These are phyloP conservation scores for Oehlia diaphana DNA, from an alignment of 192 early-diverging fungal species.

Conservation along the genomic window DNA sequence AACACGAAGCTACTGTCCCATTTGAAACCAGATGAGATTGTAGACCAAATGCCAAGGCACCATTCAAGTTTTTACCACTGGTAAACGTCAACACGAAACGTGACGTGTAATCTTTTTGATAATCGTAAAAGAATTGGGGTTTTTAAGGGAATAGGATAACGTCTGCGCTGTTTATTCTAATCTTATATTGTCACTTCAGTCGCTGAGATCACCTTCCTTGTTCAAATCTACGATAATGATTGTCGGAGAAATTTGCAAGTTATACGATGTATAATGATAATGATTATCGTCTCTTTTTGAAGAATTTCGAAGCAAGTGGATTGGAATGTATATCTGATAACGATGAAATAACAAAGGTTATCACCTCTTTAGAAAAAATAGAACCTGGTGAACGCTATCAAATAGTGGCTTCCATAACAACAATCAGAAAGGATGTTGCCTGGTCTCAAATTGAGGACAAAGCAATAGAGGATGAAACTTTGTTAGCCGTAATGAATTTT, in stretches of 20 bases:
- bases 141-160: too few species aligned
- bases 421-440: too few species aligned
- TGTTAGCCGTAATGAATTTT: background rate
- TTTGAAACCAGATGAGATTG: background rate
- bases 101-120: background rate
- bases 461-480: background rate
- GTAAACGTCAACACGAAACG: conserved; percentile 3
- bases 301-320: background rate
- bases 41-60: background rate
- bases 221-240: background rate
- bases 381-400: background rate
- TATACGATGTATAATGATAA: too few species aligned
- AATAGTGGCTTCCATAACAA: background rate
- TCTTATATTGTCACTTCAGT: background rate
- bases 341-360: background rate
- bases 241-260: background rate
- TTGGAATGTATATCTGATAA: background rate
- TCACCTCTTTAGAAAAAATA: background rate
- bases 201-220: background rate
- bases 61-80: background rate
- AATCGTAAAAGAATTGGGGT: background rate
- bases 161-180: too few species aligned
- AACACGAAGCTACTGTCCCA: background rate
- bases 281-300: too few species aligned
- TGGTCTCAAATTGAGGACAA: background rate